A percentile compares a stretch with the other conserved stretches of the same genome.
Conservation (phyloP, 2,329 filamentous ascomycete species). For the Lecanoromycetidae sp. region DNA sequence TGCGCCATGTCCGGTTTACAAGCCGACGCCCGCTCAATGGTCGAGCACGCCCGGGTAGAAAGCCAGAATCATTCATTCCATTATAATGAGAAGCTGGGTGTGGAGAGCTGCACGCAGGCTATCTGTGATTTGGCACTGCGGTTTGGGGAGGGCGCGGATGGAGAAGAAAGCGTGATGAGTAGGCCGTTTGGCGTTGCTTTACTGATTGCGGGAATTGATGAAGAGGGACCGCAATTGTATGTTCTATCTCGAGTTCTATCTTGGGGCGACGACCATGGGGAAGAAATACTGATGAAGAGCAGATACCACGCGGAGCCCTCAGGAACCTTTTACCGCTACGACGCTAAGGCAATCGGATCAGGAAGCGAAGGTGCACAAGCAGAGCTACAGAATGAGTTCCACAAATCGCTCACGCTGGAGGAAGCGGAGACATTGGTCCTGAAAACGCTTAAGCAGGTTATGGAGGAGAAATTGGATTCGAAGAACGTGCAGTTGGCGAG, state of each 20-base stretch:
- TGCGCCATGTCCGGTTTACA: conserved; percentile 98
- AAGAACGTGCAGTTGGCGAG: conserved; percentile 98
- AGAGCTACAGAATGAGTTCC: conserved; percentile 96
- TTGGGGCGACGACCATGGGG: not conserved
- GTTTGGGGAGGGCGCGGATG: conserved; percentile 94
- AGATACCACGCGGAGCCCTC: conserved; percentile 95
- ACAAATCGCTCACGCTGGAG: conserved; percentile 85
- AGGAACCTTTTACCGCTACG: conserved; percentile 97
- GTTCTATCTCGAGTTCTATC: conserved; percentile 23
- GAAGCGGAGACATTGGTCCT: conserved; percentile 92
- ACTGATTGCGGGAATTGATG: conserved; percentile 91
- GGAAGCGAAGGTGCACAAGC: conserved; percentile 96
- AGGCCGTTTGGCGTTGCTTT: conserved; percentile 93
- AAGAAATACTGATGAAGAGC: conserved; percentile 3
- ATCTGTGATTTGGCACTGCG: conserved; percentile 94
- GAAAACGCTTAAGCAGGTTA: conserved; percentile 98
- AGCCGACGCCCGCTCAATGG: conserved; percentile 93
- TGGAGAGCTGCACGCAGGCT: conserved; percentile 96
- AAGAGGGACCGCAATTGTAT: conserved; percentile 84
- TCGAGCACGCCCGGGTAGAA: conserved; percentile 96
- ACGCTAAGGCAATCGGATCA: conserved; percentile 96
- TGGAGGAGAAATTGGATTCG: conserved; percentile 98
- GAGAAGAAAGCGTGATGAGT: conserved; percentile 97
- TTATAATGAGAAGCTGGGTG: conserved; percentile 87
- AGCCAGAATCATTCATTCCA: conserved; percentile 96